Base-by-base conservation (phyloP, 2,329 filamentous ascomycete species). In the Cercospora janseana region DNA sequence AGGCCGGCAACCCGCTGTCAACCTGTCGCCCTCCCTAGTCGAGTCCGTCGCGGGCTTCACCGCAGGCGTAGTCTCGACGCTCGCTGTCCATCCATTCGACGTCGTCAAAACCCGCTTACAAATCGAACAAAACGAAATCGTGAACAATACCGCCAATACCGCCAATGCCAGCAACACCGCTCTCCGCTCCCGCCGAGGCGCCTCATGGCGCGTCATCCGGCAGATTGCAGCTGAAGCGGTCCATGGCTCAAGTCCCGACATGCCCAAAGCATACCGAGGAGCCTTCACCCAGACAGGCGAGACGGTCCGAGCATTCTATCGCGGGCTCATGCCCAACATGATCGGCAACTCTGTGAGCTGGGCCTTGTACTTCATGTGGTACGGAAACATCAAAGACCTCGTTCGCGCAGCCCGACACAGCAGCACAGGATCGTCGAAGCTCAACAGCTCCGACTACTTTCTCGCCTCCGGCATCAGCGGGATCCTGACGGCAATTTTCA, bases 71-170 rank as follows among this genome's bases (percentile, higher is more conserved):
- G 79, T 90, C 61, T 87, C 91, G 46, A 97, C 93, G 18, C 78
- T 97, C 41, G 85, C 83, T 49, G 86, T 93, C 45, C 92, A 97
- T 68, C 93, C 93, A 24, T 82, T 98, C 53, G 93, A 98, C 72
- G 84, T 98, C 57, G 84, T 97, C 68, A 98, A 98, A 78, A 97
- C 92, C 54, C 86, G 93, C 57, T 83, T 98, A 67, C 93, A 98
- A 74, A 65, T 67, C 49, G 58, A 65, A 49, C 55, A 60, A 27
- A 54, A 57, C 35, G 48, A 54, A 4, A 40, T 40, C 35, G 26
- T 12, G 26, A 44, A 13, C 41, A 44, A 29, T 2, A 13, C 9
- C 27, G 20, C 15, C 12, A 16, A 29, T 9, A 6, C n/a, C n/a
- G n/a, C n/a, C n/a, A n/a, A n/a, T n/a, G n/a, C n/a, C n/a, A n/a